Evolutionary conservation across 1,284 basidiomycete species (phyloP), one percentile per base, ranked within the genome.

Genomic region (Sporisorium scitamineum): DNA sequence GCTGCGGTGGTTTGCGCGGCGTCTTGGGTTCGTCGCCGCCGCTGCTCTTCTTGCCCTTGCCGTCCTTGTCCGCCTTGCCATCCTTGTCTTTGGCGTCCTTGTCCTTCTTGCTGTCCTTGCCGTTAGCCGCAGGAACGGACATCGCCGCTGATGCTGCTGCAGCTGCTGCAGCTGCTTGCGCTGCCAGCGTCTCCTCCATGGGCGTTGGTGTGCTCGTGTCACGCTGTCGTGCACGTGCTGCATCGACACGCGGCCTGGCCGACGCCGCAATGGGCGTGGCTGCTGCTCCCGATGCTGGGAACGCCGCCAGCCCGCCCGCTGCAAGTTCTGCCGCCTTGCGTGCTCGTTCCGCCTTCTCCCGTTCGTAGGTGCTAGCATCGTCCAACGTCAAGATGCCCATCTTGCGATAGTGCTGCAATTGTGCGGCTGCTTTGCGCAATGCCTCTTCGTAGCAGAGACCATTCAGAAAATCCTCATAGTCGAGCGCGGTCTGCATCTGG

Each of bases 381-480:
- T 79, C 73, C 18, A 85, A 53, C 18, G 80, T 79, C 18, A 80
- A 70, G 60, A 85, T 79, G 24, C 84, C 84, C 66, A 80, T 78
- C 48, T 65, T 64, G 24, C 84, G 78, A 56, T 83, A 85, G 39
- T 78, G 70, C 66, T 85, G 84, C 65, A 85, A 57, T 57, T 84
- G 83, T 5, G 76, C 67, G 2, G 80, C 81, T 16, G 76, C 70
- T 51, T 74, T 75, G 39, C 79, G 68, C 47, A 85, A 65, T 26
- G 81, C 82, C 54, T 85, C 84, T 59, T 85, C 83, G 63, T 82
- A 80, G 70, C 97, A 89, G 62, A 98, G 90, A 57, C 97, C 95
- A 24, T 94, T 90, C 31, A 92, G 89, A 81, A 99, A 93, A 3
- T 89, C 88, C 84, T 99, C 96, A 80, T 93, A 97, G 85, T 99